Evolutionary conservation across 495 filamentous ascomycete species (phyloP).

Genomic region (Aspergillus biplanus): DNA sequence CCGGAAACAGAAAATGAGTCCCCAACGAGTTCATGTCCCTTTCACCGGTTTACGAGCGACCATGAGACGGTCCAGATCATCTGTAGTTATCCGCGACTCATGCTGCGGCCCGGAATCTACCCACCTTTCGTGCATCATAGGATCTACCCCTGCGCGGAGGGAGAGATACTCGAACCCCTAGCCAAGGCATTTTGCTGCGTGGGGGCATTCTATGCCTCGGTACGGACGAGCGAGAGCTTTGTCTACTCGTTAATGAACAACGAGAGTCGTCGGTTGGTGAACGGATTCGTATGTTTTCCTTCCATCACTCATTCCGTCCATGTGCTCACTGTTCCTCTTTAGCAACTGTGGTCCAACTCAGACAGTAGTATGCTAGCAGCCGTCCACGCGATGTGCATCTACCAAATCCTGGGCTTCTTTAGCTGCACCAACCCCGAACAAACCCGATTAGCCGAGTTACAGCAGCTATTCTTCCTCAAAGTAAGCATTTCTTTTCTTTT

Average conservation of each 20-base stretch:
- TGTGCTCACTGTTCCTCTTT: background rate
- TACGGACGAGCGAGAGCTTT: conserved; percentile 11
- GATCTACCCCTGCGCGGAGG: conserved; percentile 15
- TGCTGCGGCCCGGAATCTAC: conserved; percentile 14
- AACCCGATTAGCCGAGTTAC: conserved; percentile 7
- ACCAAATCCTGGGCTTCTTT: conserved; percentile 15
- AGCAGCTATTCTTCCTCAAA: conserved; percentile 13
- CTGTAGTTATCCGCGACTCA: conserved; percentile 10
- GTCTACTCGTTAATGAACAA: conserved; percentile 12
- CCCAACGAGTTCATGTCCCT: background rate
- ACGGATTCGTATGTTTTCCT: conserved; percentile 9
- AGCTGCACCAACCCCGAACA: conserved; percentile 7
- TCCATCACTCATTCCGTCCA: too few species aligned
- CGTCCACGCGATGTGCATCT: conserved; percentile 12
- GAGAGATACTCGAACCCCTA: conserved; percentile 5
- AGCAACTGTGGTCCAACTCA: conserved; percentile 14
- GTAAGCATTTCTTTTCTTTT: background rate
- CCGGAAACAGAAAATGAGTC: background rate
- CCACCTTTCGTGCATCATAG: conserved; percentile 15
- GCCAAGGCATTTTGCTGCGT: conserved; percentile 15
- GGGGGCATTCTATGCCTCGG: conserved; percentile 11
- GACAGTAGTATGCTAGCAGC: conserved; percentile 13
- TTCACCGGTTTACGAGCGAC: conserved; percentile 6
- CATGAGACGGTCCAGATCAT: conserved; percentile 11
- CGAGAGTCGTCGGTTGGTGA: conserved; percentile 11